Percentiles rank a stretch among this genome's conserved stretches.
Conservation (phyloP, 306 rosid species). For the Erythrophleum fordii region DNA sequence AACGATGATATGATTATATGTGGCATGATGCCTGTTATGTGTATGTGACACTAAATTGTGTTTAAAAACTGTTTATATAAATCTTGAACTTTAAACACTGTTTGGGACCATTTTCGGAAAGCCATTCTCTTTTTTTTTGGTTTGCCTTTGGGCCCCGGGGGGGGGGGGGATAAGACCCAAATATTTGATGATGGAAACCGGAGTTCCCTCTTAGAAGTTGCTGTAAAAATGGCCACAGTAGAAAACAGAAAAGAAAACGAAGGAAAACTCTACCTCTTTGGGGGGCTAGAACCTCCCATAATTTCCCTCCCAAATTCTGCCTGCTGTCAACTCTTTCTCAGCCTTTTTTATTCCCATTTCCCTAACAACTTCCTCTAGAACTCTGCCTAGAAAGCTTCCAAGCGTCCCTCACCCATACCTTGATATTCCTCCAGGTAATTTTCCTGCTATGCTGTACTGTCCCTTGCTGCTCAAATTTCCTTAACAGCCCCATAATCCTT, state of each 20-base stretch:
- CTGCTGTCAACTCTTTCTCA: background rate
- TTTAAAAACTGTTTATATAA: background rate
- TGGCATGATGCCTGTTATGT: slow-evolving; percentile 23
- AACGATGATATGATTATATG: slow-evolving; percentile 3
- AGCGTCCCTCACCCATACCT: background rate
- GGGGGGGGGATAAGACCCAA: background rate
- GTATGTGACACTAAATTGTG: slow-evolving; percentile 7
- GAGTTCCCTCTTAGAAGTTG: background rate
- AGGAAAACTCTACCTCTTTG: too few relatives aligned
- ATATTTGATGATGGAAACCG: slow-evolving; percentile 7
- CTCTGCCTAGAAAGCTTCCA: background rate
- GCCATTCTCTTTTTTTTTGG: too few relatives aligned
- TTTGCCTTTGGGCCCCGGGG: too few relatives aligned
- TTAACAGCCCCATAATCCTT: background rate
- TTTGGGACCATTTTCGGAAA: background rate
- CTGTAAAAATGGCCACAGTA: background rate
- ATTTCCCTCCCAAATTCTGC: background rate
- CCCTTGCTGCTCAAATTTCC: background rate
- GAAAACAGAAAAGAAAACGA: background rate
- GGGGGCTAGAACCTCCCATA: background rate
- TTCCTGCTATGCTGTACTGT: background rate
- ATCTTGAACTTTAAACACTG: background rate
- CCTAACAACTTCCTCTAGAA: background rate
- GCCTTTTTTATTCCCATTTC: background rate
- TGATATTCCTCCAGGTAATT: background rate